These are phyloP conservation scores for Quercus cerris DNA, from an alignment of 306 rosid species.

Conservation along the genomic window DNA sequence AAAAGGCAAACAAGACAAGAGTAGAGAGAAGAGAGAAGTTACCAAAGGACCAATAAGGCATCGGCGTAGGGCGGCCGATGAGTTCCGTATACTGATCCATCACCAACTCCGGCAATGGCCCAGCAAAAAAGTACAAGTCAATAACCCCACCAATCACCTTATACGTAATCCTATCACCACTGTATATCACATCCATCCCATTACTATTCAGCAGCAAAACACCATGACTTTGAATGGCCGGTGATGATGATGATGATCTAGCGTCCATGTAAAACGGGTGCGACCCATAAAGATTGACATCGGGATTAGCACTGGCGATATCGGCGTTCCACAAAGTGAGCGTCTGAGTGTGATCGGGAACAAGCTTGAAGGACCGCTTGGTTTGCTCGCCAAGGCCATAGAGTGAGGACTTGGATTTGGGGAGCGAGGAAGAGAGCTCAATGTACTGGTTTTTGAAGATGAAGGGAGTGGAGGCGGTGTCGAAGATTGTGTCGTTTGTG, in stretches of 20 bases:
- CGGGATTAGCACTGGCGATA: slow-evolving; percentile 31
- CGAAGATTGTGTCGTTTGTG: slow-evolving; percentile 53
- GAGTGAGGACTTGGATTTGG: slow-evolving; percentile 35
- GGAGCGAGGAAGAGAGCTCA: slow-evolving; percentile 26
- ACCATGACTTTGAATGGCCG: slow-evolving; percentile 64
- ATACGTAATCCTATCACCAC: slow-evolving; percentile 60
- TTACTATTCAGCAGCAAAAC: slow-evolving; percentile 73
- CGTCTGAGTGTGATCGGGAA: slow-evolving; percentile 32
- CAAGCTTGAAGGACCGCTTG: slow-evolving; percentile 55
- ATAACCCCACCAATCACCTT: slow-evolving; percentile 74
- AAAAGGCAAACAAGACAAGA: neutral
- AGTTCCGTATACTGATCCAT: slow-evolving; percentile 74
- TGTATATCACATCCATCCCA: slow-evolving; percentile 73
- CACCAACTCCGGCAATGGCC: slow-evolving; percentile 65
- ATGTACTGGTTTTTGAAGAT: slow-evolving; percentile 75
- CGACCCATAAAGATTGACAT: slow-evolving; percentile 77
- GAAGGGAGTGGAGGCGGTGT: slow-evolving; percentile 42
- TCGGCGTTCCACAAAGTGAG: slow-evolving; percentile 72
- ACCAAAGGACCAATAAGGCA: slow-evolving; percentile 98
- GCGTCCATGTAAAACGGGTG: slow-evolving; percentile 85
- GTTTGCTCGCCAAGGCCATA: slow-evolving; percentile 85
- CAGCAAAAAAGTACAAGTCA: slow-evolving; percentile 69
- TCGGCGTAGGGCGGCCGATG: slow-evolving; percentile 75
- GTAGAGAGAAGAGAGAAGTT: slow-evolving; percentile 7
- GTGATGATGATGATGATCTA: slow-evolving; percentile 41